phyloP scores from a whole-genome alignment of 306 rosid genomes.

The Gleditsia sinensis region DNA sequence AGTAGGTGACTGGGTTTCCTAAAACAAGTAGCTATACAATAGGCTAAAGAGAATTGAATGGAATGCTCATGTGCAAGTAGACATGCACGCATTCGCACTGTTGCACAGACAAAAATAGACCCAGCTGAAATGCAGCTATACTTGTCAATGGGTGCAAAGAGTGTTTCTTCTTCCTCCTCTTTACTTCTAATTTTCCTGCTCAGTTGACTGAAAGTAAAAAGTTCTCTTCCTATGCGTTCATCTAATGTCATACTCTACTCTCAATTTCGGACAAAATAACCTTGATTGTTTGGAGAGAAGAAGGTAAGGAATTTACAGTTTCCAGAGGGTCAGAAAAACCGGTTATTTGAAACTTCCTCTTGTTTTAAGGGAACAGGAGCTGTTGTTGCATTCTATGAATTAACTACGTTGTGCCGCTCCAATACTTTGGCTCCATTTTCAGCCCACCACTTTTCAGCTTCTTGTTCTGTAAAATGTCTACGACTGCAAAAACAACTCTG shows the following conservation, averaged over 20 bases:
- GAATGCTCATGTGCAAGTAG: constrained; percentile 29
- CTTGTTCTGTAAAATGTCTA: constrained; percentile 78
- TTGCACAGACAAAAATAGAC: constrained; percentile 20
- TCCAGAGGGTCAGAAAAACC: constrained; percentile 35
- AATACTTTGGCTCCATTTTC: constrained; percentile 70
- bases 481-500: constrained; percentile 60
- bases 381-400: constrained; percentile 46
- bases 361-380: constrained; percentile 29
- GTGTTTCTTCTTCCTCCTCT: constrained; percentile 15
- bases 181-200: background rate
- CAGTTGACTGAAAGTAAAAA: constrained; percentile 23
- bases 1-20: background rate
- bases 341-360: constrained; percentile 22
- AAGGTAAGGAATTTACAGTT: constrained; percentile 47
- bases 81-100: constrained; percentile 24
- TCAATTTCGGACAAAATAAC: constrained; percentile 23
- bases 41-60: constrained; percentile 24
- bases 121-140: constrained; percentile 30
- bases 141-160: constrained; percentile 25
- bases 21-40: constrained; percentile 28
- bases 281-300: constrained; percentile 19
- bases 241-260: constrained; percentile 45
- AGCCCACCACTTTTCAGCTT: constrained; percentile 93
- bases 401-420: constrained; percentile 60
- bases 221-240: constrained; percentile 32